Evolutionary conservation across 306 rosid genomes (phyloP).

Genomic region (Leucaena leucocephala): DNA sequence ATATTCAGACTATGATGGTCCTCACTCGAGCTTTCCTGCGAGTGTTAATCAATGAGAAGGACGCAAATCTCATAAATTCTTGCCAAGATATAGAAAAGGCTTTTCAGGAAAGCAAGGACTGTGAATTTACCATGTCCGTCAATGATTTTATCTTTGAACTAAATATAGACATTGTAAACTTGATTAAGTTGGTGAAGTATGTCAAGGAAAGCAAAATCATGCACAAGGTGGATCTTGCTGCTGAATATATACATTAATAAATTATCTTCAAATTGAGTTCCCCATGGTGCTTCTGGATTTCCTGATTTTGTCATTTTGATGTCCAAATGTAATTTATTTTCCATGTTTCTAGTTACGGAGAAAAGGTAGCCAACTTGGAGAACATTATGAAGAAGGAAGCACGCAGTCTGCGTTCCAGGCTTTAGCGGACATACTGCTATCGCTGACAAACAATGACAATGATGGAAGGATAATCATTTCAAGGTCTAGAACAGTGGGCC

Average conservation of each 20-base stretch:
- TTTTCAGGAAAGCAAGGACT: slow-evolving; percentile 48
- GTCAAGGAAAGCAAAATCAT: slow-evolving; percentile 89
- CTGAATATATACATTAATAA: slow-evolving; percentile 3
- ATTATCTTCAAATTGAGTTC: slow-evolving; percentile 24
- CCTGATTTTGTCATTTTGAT: slow-evolving; percentile 18
- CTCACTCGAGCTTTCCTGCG: slow-evolving; percentile 71
- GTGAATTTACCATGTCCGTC: slow-evolving; percentile 68
- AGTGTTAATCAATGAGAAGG: slow-evolving; percentile 52
- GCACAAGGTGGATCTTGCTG: slow-evolving; percentile 75
- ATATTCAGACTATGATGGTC: slow-evolving; percentile 84
- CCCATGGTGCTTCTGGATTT: slow-evolving; percentile 25
- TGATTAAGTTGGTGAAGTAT: slow-evolving; percentile 78
- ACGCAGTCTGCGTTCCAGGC: slow-evolving; percentile 80
- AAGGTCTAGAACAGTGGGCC: slow-evolving; percentile 49
- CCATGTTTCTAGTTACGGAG: slow-evolving; percentile 87
- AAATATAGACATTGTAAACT: slow-evolving; percentile 84
- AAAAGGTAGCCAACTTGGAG: slow-evolving; percentile 51
- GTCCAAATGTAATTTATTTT: slow-evolving; percentile 38
- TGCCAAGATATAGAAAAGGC: slow-evolving; percentile 45
- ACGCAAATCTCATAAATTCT: slow-evolving; percentile 38
- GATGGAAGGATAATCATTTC: slow-evolving; percentile 90
- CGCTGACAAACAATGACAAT: slow-evolving; percentile 74
- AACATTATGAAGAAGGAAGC: slow-evolving; percentile 64
- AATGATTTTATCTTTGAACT: slow-evolving; percentile 84
- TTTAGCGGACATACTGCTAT: slow-evolving; percentile 63